Evolutionary conservation across 2,329 filamentous ascomycete species (phyloP), one percentile per base, ranked within the genome.

Genomic region (Graphilbum sp.): DNA sequence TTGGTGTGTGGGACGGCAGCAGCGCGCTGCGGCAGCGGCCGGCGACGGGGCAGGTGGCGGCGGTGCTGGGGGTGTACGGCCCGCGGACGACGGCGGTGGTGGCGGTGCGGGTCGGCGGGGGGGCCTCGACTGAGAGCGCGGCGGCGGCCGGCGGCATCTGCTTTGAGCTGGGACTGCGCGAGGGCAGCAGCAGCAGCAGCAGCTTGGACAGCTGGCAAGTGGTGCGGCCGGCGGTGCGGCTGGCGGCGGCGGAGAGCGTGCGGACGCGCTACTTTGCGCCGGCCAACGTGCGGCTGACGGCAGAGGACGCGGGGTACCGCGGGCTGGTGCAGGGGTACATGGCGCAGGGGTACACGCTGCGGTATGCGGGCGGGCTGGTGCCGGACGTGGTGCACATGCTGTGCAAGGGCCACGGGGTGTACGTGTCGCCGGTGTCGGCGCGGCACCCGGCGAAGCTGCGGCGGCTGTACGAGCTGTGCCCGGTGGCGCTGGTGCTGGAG

Each of bases 341-440:
- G 8, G 34, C 43, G n/a, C 50, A 64, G 31, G 62, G 61, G 46
- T 77, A 75, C 49, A 75, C 72, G 1, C 56, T 78, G 29, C 58
- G 73, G 3, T 78, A 77, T 46, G 64, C 62, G 16, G 73, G 73
- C 0, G 73, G 73, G 0, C 52, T 78, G 4, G 72, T 78, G 3
- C 73, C 73, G 0, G 73, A 78, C 39, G 54, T 77, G 0, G 64
- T 68, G 12, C 73, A 77, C 41, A 62, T 65, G 4, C 54, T 78
- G 8, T 63, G 68, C 42, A 76, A 77, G 51, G 69, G 71, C 0
- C 71, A 77, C 38, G 73, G 73, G 1, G 50, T 78, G 1, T 78
- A 76, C 46, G 48, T 75, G 2, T 71, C 64, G 2, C 73, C 73
- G 0, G 69, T 73, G 5, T 69, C 69, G 2, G 49, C 44, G 0